Evolutionary conservation across 1,284 basidiomycete species (phyloP).

Genomic region (Clitocybe nebularis): DNA sequence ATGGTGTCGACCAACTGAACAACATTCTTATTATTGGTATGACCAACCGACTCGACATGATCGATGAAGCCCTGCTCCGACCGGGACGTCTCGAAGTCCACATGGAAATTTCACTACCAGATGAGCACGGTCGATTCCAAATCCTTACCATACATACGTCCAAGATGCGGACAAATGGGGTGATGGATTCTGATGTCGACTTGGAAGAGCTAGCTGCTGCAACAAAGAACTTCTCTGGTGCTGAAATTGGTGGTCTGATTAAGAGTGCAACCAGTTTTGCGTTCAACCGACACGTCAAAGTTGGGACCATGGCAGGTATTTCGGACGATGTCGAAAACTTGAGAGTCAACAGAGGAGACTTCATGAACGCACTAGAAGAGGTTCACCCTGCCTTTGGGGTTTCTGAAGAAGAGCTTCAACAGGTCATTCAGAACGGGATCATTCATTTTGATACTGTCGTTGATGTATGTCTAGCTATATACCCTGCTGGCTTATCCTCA

Average conservation of each 20-base stretch:
- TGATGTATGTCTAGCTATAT: conserved; percentile 50
- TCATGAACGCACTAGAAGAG: conserved; percentile 90
- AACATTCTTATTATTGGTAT: conserved; percentile 99
- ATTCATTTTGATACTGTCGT: conserved; percentile 82
- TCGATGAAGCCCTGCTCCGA: conserved; percentile 95
- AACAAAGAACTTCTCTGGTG: conserved; percentile 98
- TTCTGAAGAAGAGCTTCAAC: conserved; percentile 92
- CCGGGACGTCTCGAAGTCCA: conserved; percentile 99
- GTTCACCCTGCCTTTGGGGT: conserved; percentile 98
- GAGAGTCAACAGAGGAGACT: conserved; percentile 86
- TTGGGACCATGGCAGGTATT: conserved; percentile 95
- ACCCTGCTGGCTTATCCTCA: background rate
- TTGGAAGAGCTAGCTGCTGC: conserved; percentile 77
- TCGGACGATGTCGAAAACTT: conserved; percentile 94
- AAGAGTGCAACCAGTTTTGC: conserved; percentile 99
- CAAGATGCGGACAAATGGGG: conserved; percentile 90
- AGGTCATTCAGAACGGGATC: conserved; percentile 96
- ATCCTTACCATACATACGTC: conserved; percentile 95
- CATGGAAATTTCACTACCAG: conserved; percentile 98
- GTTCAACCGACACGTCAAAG: conserved; percentile 96
- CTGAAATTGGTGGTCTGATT: conserved; percentile 93
- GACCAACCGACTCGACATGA: conserved; percentile 99
- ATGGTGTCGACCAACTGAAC: conserved; percentile 98
- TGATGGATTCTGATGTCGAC: conserved; percentile 90
- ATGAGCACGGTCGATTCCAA: conserved; percentile 89